Percentiles rank a stretch among this genome's conserved stretches.
These are phyloP conservation scores for Jaltomata sinuosa DNA, from an alignment of 257 asterid genomes.

Conservation along the genomic window DNA sequence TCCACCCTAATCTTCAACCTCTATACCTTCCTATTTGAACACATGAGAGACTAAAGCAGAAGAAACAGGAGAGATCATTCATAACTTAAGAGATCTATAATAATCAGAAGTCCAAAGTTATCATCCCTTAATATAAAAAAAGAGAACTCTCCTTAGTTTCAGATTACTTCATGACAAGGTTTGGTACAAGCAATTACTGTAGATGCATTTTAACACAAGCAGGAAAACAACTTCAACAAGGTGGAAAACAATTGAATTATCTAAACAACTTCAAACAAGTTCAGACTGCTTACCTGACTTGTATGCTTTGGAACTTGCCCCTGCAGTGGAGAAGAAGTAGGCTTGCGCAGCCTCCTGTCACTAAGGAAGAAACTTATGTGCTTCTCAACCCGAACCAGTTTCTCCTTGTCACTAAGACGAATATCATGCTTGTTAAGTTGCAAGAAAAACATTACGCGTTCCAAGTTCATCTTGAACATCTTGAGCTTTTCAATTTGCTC, in stretches of 20 bases:
- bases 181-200: not conserved
- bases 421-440: slow-evolving; percentile 42
- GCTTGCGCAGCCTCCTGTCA: slow-evolving; percentile 58
- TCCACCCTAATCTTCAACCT: not conserved
- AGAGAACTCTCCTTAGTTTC: not conserved
- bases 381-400: slow-evolving; percentile 44
- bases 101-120: not conserved
- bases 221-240: not conserved
- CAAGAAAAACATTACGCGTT: slow-evolving; percentile 49
- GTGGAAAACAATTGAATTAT: not conserved
- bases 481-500: slow-evolving; percentile 67
- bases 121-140: no score
- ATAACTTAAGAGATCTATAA: not conserved
- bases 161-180: not conserved
- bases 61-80: not conserved
- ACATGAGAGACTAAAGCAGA: not conserved
- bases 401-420: slow-evolving; percentile 49
- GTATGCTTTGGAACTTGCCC: slow-evolving; percentile 25
- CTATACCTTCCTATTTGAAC: not conserved
- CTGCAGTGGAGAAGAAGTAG: slow-evolving; percentile 41
- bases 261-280: not conserved
- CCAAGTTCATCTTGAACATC: slow-evolving; percentile 57
- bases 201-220: not conserved
- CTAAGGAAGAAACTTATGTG: slow-evolving; percentile 59
- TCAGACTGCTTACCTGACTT: slow-evolving; percentile 9